Evolutionary conservation across 2,329 filamentous ascomycete species (phyloP), one percentile per base, ranked within the genome.

Genomic region (Zasmidium citrigriseum): DNA sequence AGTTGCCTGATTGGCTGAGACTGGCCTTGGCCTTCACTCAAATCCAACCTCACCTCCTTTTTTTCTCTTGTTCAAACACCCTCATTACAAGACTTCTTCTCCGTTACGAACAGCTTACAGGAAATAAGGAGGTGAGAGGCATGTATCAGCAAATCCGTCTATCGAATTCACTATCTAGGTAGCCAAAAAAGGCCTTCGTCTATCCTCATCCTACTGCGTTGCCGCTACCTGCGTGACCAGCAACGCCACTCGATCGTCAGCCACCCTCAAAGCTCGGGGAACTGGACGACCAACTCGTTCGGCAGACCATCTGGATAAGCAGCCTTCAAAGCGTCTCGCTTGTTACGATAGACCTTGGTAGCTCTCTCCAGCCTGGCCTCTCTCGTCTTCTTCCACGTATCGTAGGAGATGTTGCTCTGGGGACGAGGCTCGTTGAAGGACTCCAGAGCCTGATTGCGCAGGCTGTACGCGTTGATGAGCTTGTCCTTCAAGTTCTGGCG

Each of bases 281-380:
- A 60, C 25, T 49, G 24, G 18, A 16, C 29, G 22, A 41, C 41
- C 18, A 60, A 45, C n/a, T 60, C 53, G 20, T 14, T 23, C 24
- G 53, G 52, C 14, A 60, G 29, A 27, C 49, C 52, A 12, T 46
- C 41, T 3, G 50, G 50, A 20, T 27, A 59, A 7, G 21, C 38
- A 2, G 38, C 56, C 20, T 46, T 44, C 20, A 68, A 52, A 12
- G 24, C 55, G 3, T 55, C 22, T 2, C 64, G 62, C 52, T 60
- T 66, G 53, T 48, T 62, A 10, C 27, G 47, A 44, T 68, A 68
- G 55, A 54, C 58, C 7, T 58, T 56, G 22, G 44, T 57, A 1
- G 65, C 64, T n/a, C 62, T 29, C n/a, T 53, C 48, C 18, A 65
- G 27, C 55, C 61, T 64, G 3, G 14, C 53, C n/a, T 57, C 51